phyloP scores from a whole-genome alignment of 345 rosid genomes.

The Noccaea bulbosa region DNA sequence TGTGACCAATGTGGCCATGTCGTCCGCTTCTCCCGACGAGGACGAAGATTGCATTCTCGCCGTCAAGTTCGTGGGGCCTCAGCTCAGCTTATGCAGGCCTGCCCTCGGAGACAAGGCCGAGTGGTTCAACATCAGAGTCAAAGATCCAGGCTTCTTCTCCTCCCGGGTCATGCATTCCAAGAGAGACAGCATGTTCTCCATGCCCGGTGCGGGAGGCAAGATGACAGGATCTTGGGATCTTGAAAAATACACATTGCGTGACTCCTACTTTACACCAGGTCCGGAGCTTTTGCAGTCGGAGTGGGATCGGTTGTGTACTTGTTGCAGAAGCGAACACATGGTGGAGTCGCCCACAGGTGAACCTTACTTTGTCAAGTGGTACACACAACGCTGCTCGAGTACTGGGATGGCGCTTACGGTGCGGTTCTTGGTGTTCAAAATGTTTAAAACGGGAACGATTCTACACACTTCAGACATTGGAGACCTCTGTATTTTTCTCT shows the following conservation, averaged over 20 bases:
- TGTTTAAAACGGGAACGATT: too few relatives aligned
- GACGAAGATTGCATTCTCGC: rapidly evolving
- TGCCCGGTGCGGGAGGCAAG: not conserved
- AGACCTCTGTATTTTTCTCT: not conserved
- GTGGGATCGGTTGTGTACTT: not conserved
- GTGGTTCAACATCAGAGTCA: conserved; percentile 25
- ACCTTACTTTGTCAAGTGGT: not conserved
- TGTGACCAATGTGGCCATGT: too few relatives aligned
- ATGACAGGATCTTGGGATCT: conserved; percentile 11
- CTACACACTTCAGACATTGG: not conserved
- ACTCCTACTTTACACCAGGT: not conserved
- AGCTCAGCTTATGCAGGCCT: conserved; percentile 21
- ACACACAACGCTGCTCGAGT: not conserved
- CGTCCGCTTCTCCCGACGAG: too few relatives aligned
- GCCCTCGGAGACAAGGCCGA: not conserved
- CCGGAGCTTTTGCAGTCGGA: not conserved
- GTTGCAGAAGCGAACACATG: not conserved
- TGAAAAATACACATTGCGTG: not conserved
- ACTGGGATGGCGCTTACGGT: too few relatives aligned
- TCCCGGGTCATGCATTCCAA: conserved; percentile 16
- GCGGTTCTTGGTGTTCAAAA: not conserved
- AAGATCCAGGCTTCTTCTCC: not conserved
- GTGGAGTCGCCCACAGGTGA: not conserved
- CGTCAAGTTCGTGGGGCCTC: too few relatives aligned
- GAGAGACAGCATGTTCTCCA: not conserved